Evolutionary conservation across 495 filamentous ascomycete species (phyloP), one percentile per base, ranked within the genome.

Genomic region (Penicillium roqueforti): DNA sequence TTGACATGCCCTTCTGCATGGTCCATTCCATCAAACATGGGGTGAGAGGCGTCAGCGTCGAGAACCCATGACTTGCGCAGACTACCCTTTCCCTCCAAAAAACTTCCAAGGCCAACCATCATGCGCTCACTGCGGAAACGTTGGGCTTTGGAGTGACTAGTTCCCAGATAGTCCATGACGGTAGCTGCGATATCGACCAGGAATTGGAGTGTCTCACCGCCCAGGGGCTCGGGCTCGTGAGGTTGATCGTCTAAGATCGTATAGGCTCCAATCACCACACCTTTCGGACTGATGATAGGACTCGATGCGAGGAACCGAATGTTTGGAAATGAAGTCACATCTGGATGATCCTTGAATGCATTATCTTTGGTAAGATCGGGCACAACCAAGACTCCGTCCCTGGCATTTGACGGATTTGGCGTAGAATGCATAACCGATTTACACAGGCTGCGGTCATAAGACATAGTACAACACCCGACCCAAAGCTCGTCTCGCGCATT

Each of bases 241-340:
- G 58, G 58, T 37, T 57, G 51, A 14, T 57, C 46, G 13, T 60
- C 54, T 10, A 60, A 32, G 19, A 57, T 25, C 1, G 54, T 60
- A 47, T 60, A 60, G 13, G 58, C 50, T 1, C 58, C 58, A 36
- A 57, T 57, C 23, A 57, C 39, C 0, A 56, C 37, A 4, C 48
- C 52, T 26, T 49, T 62, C 4, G 60, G 56, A 13, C 56, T 56
- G 26, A 62, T 34, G 23, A 59, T 62, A 5, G 56, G 52, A 48
- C 56, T 60, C 63, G 59, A 49, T 63, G 71, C 66, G 64, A 78
- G 84, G 57, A 84, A 88, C 10, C 62, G 67, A 3, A 72, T 54
- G 18, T 68, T 65, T 32, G 84, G 77, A 8, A 13, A 80, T 57
- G 55, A 80, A 67, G 25, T 23, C 3, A 68, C 58, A 58, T 65